Conservation (phyloP, 305 asterid genomes). For the Fraxinus latifolia region DNA sequence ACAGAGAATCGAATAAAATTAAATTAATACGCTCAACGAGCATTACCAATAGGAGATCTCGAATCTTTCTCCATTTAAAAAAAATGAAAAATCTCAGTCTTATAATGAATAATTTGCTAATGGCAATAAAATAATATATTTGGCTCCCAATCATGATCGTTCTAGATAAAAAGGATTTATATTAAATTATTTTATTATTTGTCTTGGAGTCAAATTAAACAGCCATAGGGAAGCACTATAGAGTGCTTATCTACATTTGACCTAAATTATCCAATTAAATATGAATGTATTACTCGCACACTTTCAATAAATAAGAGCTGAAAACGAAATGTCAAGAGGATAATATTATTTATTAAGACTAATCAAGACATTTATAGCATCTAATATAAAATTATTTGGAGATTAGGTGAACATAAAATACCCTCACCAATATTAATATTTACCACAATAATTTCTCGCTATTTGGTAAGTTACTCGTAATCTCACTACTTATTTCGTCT, state of each 20-base stretch:
- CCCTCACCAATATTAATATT: background rate
- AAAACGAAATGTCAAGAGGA: constrained; percentile 26
- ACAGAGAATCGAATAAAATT: background rate
- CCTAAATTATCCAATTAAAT: constrained; percentile 38
- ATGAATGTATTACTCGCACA: constrained; percentile 25
- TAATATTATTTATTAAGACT: constrained; percentile 28
- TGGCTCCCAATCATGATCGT: background rate
- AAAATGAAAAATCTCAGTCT: background rate
- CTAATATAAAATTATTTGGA: background rate
- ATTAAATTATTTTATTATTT: background rate
- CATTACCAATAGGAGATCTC: background rate
- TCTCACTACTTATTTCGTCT: background rate
- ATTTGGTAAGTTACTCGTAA: constrained; percentile 4
- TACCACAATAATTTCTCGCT: background rate
- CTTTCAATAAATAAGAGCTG: constrained; percentile 28
- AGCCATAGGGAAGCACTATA: constrained; percentile 25
- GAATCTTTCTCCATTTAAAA: background rate
- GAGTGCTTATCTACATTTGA: constrained; percentile 41
- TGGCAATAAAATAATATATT: background rate
- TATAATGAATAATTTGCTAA: constrained; percentile 7
- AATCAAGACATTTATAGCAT: background rate
- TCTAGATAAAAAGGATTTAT: background rate
- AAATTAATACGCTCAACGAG: background rate
- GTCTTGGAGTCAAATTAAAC: constrained; percentile 23
- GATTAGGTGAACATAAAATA: constrained; percentile 16